Conservation (phyloP, 140 eudicot species). For the Stevia rebaudiana region DNA sequence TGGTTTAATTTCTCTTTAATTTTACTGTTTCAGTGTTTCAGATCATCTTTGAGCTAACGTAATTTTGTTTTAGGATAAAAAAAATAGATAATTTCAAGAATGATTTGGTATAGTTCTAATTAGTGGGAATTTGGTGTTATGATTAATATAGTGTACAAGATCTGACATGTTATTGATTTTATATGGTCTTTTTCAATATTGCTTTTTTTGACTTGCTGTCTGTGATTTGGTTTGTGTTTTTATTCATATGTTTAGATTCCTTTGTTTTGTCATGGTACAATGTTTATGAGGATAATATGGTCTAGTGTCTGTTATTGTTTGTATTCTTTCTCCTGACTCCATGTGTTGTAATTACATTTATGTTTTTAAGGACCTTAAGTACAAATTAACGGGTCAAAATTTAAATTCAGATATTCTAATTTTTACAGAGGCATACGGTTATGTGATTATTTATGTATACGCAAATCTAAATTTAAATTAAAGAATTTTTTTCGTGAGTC, state of each 20-base stretch:
- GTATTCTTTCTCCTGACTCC: conserved; percentile 28
- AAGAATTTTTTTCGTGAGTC: neutral
- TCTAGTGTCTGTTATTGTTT: conserved; percentile 20
- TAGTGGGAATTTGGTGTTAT: conserved; percentile 3
- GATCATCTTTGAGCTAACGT: neutral
- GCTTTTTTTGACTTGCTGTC: conserved; percentile 22
- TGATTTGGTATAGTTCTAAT: neutral
- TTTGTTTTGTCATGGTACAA: conserved; percentile 42
- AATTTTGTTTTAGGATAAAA: neutral
- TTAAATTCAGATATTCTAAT: neutral
- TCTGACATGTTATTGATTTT: conserved; percentile 24
- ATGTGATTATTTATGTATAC: neutral
- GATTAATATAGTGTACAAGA: conserved; percentile 1
- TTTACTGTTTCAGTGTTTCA: neutral
- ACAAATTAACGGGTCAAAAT: conserved; percentile 9
- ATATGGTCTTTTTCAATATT: conserved; percentile 9
- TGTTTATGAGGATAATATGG: conserved; percentile 28
- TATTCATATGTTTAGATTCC: conserved; percentile 41
- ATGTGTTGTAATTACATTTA: conserved; percentile 18
- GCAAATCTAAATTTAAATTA: neutral
- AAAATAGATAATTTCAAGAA: neutral
- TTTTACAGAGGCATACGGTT: conserved; percentile 1
- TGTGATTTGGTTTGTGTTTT: conserved; percentile 29
- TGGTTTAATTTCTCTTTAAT: neutral
- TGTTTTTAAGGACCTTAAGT: conserved; percentile 11